phyloP scores from a whole-genome alignment of 352 stramenopile genomes.

The Phytophthora colocasiae region DNA sequence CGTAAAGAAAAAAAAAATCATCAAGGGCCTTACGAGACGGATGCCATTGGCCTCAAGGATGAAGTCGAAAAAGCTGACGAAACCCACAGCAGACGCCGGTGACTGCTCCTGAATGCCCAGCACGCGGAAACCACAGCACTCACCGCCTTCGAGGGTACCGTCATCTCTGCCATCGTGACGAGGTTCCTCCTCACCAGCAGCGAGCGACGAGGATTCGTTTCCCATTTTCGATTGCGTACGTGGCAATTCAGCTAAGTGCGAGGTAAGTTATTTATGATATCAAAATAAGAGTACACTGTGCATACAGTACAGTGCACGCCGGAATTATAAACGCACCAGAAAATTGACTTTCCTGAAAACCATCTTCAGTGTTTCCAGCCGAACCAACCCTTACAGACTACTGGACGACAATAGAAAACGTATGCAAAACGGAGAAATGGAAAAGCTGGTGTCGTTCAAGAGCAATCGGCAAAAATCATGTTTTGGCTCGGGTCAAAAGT shows the following conservation, averaged over 20 bases:
- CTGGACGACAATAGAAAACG: too few relatives aligned
- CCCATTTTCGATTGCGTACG: slow-evolving; percentile 38
- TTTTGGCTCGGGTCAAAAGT: too few relatives aligned
- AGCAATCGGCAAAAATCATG: too few relatives aligned
- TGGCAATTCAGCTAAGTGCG: not conserved
- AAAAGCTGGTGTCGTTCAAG: too few relatives aligned
- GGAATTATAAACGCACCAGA: too few relatives aligned
- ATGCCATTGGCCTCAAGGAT: slow-evolving; percentile 95
- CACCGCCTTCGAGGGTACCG: slow-evolving; percentile 56
- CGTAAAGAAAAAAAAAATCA: not conserved
- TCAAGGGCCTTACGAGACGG: slow-evolving; percentile 51
- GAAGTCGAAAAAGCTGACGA: slow-evolving; percentile 99
- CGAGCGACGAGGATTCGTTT: slow-evolving; percentile 55
- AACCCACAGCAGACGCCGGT: slow-evolving; percentile 90
- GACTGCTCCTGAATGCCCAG: slow-evolving; percentile 96
- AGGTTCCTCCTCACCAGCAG: slow-evolving; percentile 8
- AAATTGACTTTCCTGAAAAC: too few relatives aligned
- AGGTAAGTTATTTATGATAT: not conserved
- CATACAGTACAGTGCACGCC: too few relatives aligned
- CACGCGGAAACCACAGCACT: slow-evolving; percentile 94
- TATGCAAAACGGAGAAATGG: too few relatives aligned
- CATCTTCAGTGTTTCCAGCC: too few relatives aligned
- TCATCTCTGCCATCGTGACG: slow-evolving; percentile 22
- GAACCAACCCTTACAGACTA: too few relatives aligned
- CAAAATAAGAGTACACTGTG: too few relatives aligned